Conservation (phyloP, 148 eudicot genomes). For the Chenopodium berlandieri region DNA sequence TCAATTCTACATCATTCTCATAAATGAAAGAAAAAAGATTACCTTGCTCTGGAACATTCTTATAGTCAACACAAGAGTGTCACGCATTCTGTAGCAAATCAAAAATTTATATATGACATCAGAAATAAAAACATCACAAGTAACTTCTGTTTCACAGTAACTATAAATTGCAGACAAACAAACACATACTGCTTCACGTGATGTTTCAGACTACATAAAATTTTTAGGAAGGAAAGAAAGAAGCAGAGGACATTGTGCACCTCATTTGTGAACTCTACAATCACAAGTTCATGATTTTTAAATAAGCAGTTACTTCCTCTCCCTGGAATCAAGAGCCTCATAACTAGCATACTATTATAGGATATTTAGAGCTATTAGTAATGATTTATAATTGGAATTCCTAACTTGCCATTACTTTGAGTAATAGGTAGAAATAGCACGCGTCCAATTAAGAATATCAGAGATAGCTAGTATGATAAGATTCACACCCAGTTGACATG, state of each 20-base stretch:
- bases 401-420: not conserved
- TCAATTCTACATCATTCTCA: not conserved
- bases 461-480: not conserved
- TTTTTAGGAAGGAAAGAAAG: not conserved
- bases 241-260: not conserved
- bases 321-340: not conserved
- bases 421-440: not conserved
- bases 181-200: not conserved
- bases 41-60: slow-evolving; percentile 93
- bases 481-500: not conserved
- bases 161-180: not conserved
- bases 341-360: no score
- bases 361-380: no score
- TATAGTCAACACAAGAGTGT: slow-evolving; percentile 80
- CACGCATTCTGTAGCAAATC: slow-evolving; percentile 65
- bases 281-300: not conserved
- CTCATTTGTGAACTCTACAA: not conserved
- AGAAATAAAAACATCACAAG: not conserved
- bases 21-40: slow-evolving; percentile 21
- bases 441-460: not conserved
- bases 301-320: not conserved
- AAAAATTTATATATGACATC: not conserved
- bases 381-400: no score
- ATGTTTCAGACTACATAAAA: not conserved
- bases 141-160: not conserved